Evolutionary conservation across 768 basidiomycete species (phyloP).

Genomic region (Terana coerulea): DNA sequence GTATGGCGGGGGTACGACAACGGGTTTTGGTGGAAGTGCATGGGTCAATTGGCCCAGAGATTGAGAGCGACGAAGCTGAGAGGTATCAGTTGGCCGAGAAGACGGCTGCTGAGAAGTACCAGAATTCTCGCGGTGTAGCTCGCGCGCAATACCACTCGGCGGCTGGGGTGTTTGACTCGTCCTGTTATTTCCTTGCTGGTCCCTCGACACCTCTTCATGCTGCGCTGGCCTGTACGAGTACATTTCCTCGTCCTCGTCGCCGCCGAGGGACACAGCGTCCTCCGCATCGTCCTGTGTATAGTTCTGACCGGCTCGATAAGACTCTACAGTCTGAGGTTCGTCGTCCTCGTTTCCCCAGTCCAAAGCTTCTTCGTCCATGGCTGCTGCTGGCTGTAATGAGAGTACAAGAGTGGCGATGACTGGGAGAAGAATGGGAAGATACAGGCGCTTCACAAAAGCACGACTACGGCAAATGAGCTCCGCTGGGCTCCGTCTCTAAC

Average conservation of each 20-base stretch:
- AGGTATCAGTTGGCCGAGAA: constrained; percentile 20
- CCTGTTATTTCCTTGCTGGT: constrained; percentile 18
- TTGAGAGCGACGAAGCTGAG: constrained; percentile 24
- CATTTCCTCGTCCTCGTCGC: constrained; percentile 61
- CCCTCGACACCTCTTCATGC: constrained; percentile 22
- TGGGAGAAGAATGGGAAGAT: constrained; percentile 9
- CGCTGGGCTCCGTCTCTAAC: no score
- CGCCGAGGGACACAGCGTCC: constrained; percentile 68
- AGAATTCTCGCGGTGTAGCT: constrained; percentile 22
- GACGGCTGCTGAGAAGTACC: constrained; percentile 15
- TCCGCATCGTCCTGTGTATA: constrained; percentile 41
- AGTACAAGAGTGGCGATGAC: constrained; percentile 4
- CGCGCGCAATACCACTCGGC: constrained; percentile 14
- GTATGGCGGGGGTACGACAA: constrained; percentile 46
- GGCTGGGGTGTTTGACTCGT: background rate
- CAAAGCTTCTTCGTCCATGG: constrained; percentile 64
- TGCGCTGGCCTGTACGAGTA: constrained; percentile 39
- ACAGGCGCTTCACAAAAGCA: constrained; percentile 13
- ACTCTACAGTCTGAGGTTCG: constrained; percentile 23
- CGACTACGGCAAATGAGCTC: no score
- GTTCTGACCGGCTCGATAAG: constrained; percentile 11
- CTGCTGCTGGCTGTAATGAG: constrained; percentile 18
- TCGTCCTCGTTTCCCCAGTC: constrained; percentile 67
- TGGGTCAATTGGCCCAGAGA: constrained; percentile 49
- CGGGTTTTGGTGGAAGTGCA: constrained; percentile 66